Base-by-base conservation (phyloP, 768 basidiomycete genomes). In the Agrocybe pediades region DNA sequence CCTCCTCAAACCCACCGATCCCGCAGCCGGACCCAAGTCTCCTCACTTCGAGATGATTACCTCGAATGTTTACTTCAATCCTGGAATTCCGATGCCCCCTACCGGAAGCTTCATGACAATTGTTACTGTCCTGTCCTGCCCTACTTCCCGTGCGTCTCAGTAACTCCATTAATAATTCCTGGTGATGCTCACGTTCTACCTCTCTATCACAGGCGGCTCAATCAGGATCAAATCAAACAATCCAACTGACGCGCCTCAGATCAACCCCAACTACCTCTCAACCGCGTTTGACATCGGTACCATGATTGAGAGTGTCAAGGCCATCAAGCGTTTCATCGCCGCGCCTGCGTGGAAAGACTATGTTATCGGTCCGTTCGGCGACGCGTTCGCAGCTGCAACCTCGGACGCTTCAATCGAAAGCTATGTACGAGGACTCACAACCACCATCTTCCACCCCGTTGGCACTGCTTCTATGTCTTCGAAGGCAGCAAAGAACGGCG, bases 221-320 rank as follows among this genome's bases (percentile, higher is more conserved):
- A 53, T 75, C n/a, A 70, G 62, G 13, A 55, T 83, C 33, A 73
- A 66, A 39, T 76, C 79, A 15, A 71, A 66, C 20, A 65, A 76
- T 58, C 73, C 81, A 9, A 82, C 83, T 69, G 69, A 72, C 43
- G 42, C 63, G n/a, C 81, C 82, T 0, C 46, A 68, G 19, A 80
- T 83, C 62, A 71, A 84, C 59, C 77, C 80, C 3, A 75, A 73
- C 44, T 76, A 78, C 68, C 70, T 79, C 23, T 62, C 47, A 25
- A 61, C 61, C 17, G 53, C 58, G 5, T 65, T 67, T 39, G 73
- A 73, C 52, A 51, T 68, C 19, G 50, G 56, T 25, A 61, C 63
- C 7, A 49, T 71, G 51, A 62, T 66, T 0, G 63, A 68, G 36
- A 53, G 60, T 4, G 54, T 69, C 50, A 63, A 61, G 41, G 50